Evolutionary conservation across 148 eudicot genomes (phyloP), one percentile per base, ranked within the genome.

Genomic region (Arbutus unedo): DNA sequence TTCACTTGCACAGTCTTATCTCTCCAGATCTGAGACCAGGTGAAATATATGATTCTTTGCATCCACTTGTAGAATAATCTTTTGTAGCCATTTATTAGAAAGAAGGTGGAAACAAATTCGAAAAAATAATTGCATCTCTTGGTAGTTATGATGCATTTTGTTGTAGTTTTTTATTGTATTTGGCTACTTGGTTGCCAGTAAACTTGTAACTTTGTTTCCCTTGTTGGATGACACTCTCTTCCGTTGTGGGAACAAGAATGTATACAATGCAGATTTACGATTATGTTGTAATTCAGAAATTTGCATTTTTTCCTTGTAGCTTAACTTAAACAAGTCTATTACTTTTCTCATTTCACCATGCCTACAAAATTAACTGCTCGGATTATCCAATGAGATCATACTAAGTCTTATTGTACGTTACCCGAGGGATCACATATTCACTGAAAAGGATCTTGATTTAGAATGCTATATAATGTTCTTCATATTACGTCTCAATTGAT

Each of bases 1-100:
- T 71, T 85, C 88, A 41, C 60, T 86, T 82, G 96, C 96, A 23
- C 84, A 90, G 11, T 84, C 90, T 72, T 91, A 82, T 85, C 83
- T 91, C 47, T 80, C 88, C 16, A 45, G 66, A 88, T 60, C 82
- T 53, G 8, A 74, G n/a, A 77, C 57, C 6, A 31, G 44, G 8
- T 86, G 73, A 84, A 62, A 23, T 19, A 57, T n/a, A 60, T 47
- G 53, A 56, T 23, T 44, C 10, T 38, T 6, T 25, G 14, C 9
- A 23, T 76, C n/a, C 59, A 13, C 23, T 71, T 55, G 85, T 47
- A 55, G 48, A 55, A 47, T 67, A 57, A n/a, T 79, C 41, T 49
- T 77, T 68, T 66, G 80, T 47, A 72, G 57, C 47, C 45, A 16
- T 49, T 62, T 80, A 45, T 23, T 25, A 57, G 77, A 57, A 11